Evolutionary conservation across 1,139 yeast genomes (phyloP).

Genomic region (Blastobotrys indianensis): DNA sequence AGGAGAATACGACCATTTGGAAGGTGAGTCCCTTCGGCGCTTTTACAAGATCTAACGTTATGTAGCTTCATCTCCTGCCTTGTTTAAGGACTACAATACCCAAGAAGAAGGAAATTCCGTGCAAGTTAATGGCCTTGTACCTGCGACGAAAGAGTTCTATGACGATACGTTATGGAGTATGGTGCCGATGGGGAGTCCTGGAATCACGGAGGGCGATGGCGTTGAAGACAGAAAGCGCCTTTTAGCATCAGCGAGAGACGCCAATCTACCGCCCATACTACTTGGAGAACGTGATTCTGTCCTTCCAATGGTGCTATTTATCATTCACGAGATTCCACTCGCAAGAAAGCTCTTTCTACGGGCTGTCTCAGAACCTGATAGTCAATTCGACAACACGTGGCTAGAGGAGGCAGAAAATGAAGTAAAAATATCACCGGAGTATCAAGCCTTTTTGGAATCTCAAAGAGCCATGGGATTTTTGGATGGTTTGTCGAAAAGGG

Average conservation of each 20-base stretch:
- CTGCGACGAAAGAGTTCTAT: conserved; percentile 26
- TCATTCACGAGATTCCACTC: conserved; percentile 40
- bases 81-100: background rate
- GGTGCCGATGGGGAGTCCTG: conserved; percentile 14
- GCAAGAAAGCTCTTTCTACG: conserved; percentile 35
- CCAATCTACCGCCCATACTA: conserved; percentile 31
- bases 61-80: no score
- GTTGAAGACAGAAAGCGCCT: background rate
- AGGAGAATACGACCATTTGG: background rate
- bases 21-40: no score
- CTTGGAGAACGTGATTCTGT: conserved; percentile 34
- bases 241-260: conserved; percentile 6
- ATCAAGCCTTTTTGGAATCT: conserved; percentile 33
- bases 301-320: conserved; percentile 38
- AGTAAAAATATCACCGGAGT: conserved; percentile 18
- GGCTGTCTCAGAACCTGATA: no score
- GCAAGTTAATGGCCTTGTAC: conserved; percentile 17
- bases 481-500: conserved; percentile 33
- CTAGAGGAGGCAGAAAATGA: conserved; percentile 26
- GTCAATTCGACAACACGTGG: no score
- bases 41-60: background rate
- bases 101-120: background rate
- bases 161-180: conserved; percentile 27
- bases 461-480: conserved; percentile 44
- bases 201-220: background rate